These are phyloP conservation scores for Pythium dissimile DNA, from an alignment of 352 stramenopile species.

Conservation along the genomic window DNA sequence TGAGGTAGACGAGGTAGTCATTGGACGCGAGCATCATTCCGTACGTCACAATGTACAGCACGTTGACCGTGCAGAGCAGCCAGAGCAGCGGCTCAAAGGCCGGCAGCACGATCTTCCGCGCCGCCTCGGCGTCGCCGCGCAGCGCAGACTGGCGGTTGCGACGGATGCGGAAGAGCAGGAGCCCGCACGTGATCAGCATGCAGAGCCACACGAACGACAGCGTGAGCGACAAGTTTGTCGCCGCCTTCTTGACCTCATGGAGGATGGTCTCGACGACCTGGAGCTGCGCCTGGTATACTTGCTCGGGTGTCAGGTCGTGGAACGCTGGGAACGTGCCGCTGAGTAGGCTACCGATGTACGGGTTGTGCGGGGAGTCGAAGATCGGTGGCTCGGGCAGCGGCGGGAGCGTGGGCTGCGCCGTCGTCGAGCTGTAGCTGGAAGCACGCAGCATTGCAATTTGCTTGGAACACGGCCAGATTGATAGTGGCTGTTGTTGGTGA, in stretches of 20 bases:
- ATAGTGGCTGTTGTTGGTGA: too few species aligned
- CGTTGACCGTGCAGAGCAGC: constrained; percentile 33
- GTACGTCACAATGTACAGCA: constrained; percentile 28
- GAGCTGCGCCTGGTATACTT: not conserved
- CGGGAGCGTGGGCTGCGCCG: not conserved
- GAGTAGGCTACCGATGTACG: constrained; percentile 1
- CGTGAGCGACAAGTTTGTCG: not conserved
- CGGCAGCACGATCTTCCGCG: constrained; percentile 58
- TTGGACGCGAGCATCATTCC: constrained; percentile 22
- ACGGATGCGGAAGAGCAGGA: constrained; percentile 45
- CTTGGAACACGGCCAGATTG: not conserved
- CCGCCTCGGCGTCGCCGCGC: constrained; percentile 39
- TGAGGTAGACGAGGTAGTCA: constrained; percentile 23
- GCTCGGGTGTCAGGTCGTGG: not conserved
- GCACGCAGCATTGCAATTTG: not conserved
- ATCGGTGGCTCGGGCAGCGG: constrained; percentile 6
- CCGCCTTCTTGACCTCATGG: not conserved
- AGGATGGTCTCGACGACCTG: not conserved
- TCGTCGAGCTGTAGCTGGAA: not conserved
- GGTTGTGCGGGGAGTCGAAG: constrained; percentile 5
- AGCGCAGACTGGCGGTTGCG: constrained; percentile 41
- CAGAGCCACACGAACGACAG: not conserved
- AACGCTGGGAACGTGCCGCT: not conserved
- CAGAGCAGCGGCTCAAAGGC: constrained; percentile 67
- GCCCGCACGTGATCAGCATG: not conserved